Conservation (phyloP, 768 basidiomycete species). For the Amanita polypyramis region DNA sequence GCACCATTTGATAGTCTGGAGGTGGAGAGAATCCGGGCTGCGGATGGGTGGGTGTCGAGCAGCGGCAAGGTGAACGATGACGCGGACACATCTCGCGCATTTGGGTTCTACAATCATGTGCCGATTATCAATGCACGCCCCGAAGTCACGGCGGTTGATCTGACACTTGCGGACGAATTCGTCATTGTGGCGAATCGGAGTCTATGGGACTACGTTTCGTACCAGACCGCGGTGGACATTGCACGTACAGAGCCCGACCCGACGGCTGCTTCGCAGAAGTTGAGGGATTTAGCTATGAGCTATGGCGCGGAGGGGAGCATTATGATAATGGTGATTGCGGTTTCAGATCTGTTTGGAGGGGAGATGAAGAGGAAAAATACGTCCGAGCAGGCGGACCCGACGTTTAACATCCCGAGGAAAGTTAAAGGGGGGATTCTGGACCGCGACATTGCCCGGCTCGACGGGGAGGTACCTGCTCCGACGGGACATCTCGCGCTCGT, state of each 20-base stretch:
- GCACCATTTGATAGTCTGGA: constrained; percentile 85
- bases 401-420: constrained; percentile 17
- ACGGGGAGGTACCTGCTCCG: constrained; percentile 75
- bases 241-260: constrained; percentile 61
- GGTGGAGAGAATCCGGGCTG: constrained; percentile 75
- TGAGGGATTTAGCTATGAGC: constrained; percentile 93
- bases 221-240: constrained; percentile 95
- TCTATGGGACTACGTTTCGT: constrained; percentile 89
- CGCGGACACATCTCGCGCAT: constrained; percentile 83
- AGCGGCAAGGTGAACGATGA: constrained; percentile 88
- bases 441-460: constrained; percentile 50
- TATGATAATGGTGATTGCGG: constrained; percentile 96
- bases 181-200: constrained; percentile 91
- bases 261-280: constrained; percentile 87
- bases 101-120: constrained; percentile 85
- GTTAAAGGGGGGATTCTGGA: constrained; percentile 46
- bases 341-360: constrained; percentile 62
- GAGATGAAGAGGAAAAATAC: constrained; percentile 12
- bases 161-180: constrained; percentile 87
- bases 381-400: constrained; percentile 10
- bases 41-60: constrained; percentile 92
- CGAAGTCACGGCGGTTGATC: constrained; percentile 54
- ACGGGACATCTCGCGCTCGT: constrained; percentile 84
- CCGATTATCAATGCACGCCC: constrained; percentile 89
- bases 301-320: constrained; percentile 90